Percentiles rank a stretch among this genome's conserved stretches.
These are phyloP conservation scores for Stellera chamaejasme DNA, from an alignment of 345 rosid species.

Conservation along the genomic window DNA sequence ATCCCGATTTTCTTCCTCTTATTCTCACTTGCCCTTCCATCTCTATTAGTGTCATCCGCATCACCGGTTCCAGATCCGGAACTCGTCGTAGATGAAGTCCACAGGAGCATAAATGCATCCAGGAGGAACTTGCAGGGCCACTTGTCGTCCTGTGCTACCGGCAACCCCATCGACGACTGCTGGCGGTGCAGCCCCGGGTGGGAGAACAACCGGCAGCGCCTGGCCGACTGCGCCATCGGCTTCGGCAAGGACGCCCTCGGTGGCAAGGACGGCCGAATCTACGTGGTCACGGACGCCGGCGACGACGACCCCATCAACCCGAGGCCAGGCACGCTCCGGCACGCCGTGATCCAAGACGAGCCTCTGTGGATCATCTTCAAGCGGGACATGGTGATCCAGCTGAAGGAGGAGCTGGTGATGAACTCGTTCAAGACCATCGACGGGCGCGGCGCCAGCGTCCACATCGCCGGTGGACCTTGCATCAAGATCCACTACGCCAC, in stretches of 20 bases:
- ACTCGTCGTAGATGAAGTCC: slow-evolving; percentile 33
- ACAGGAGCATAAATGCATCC: slow-evolving; percentile 62
- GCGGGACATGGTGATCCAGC: slow-evolving; percentile 62
- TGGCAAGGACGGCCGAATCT: slow-evolving; percentile 54
- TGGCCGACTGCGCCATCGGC: slow-evolving; percentile 76
- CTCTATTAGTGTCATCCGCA: slow-evolving; percentile 13
- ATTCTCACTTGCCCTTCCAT: slow-evolving; percentile 10
- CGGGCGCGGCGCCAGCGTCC: slow-evolving; percentile 77
- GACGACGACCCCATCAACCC: slow-evolving; percentile 54
- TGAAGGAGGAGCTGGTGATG: slow-evolving; percentile 53
- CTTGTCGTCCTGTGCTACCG: slow-evolving; percentile 49
- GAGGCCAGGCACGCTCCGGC: slow-evolving; percentile 58
- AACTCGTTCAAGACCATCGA: slow-evolving; percentile 71
- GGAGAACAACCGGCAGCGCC: slow-evolving; percentile 51
- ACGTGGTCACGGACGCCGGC: slow-evolving; percentile 49
- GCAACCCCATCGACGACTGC: slow-evolving; percentile 75
- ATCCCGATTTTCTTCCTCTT: slow-evolving; percentile 1
- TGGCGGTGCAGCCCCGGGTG: slow-evolving; percentile 77
- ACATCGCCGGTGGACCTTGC: slow-evolving; percentile 68
- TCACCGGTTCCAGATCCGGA: slow-evolving; percentile 32
- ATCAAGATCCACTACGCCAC: slow-evolving; percentile 50
- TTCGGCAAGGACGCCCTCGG: slow-evolving; percentile 70
- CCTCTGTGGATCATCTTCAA: slow-evolving; percentile 76
- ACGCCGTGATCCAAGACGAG: slow-evolving; percentile 66
- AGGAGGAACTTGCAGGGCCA: slow-evolving; percentile 46